A percentile compares a stretch with the other conserved stretches of the same genome.
These are phyloP conservation scores for Bryoglossum gracile DNA, from an alignment of 495 filamentous ascomycete genomes.

Conservation along the genomic window DNA sequence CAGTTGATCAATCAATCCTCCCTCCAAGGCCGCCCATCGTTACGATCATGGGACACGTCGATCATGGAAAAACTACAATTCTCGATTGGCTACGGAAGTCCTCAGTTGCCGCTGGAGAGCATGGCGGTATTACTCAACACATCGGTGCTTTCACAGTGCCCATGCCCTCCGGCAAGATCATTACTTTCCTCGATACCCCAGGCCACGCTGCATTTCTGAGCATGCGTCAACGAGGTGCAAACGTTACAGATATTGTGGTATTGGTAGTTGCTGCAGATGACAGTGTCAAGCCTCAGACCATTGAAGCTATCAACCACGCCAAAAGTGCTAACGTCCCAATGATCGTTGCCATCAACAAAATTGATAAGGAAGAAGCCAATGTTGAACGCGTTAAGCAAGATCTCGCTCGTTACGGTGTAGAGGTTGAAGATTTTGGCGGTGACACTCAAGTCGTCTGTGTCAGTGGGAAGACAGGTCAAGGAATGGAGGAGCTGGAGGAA, in stretches of 20 bases:
- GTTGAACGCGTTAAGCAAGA: slow-evolving; percentile 81
- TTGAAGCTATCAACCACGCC: slow-evolving; percentile 95
- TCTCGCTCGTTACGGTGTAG: slow-evolving; percentile 73
- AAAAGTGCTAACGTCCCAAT: slow-evolving; percentile 86
- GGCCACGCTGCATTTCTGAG: slow-evolving; percentile 92
- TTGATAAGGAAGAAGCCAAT: slow-evolving; percentile 78
- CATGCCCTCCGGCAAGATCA: slow-evolving; percentile 74
- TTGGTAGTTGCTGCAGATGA: slow-evolving; percentile 97
- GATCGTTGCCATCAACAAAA: slow-evolving; percentile 97
- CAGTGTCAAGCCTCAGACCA: slow-evolving; percentile 92
- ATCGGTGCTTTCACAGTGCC: slow-evolving; percentile 97
- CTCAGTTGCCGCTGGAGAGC: slow-evolving; percentile 81
- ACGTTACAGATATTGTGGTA: slow-evolving; percentile 94
- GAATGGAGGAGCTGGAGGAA: slow-evolving; percentile 90
- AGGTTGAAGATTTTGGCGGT: slow-evolving; percentile 92
- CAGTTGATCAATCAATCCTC: slow-evolving; percentile 62
- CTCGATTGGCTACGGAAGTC: slow-evolving; percentile 91
- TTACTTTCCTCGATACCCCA: slow-evolving; percentile 96
- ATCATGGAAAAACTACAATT: slow-evolving; percentile 97
- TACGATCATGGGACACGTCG: slow-evolving; percentile 99
- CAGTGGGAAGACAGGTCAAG: slow-evolving; percentile 87
- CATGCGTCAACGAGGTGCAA: slow-evolving; percentile 94
- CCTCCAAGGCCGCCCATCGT: slow-evolving; percentile 85
- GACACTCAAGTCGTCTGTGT: slow-evolving; percentile 88
- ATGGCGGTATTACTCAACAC: slow-evolving; percentile 97